These are phyloP conservation scores for Piper longum DNA, from an alignment of 164 flowering plant species.

Conservation along the genomic window DNA sequence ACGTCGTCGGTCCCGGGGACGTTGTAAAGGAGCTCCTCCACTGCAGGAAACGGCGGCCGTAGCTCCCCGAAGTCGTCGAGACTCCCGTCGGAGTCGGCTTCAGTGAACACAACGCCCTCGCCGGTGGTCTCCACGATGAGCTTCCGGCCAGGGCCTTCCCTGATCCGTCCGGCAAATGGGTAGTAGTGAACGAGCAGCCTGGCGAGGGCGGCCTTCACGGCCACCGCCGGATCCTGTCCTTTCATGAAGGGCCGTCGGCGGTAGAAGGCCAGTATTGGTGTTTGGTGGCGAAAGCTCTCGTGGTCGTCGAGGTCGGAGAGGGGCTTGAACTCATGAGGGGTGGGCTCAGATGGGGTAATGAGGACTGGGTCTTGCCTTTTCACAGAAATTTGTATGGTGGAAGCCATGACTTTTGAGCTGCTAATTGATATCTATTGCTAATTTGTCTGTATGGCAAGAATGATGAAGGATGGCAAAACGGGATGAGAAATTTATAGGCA, in stretches of 20 bases:
- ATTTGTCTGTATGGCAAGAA: too few relatives aligned
- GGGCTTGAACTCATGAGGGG: conserved; percentile 16
- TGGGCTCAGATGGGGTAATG: conserved; percentile 1
- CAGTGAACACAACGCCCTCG: conserved; percentile 15
- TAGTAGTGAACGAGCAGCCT: conserved; percentile 23
- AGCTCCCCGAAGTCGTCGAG: conserved; percentile 22
- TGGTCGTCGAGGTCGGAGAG: conserved; percentile 29
- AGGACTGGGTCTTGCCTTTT: too few relatives aligned
- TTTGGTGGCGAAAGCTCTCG: conserved; percentile 14
- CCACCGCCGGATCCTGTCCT: conserved; percentile 10
- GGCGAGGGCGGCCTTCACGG: conserved; percentile 12
- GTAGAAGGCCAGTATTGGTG: conserved; percentile 14
- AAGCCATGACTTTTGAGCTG: too few relatives aligned
- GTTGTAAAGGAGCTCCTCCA: conserved; percentile 25
- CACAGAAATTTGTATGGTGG: too few relatives aligned
- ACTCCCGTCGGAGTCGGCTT: conserved; percentile 12
- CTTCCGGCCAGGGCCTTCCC: conserved; percentile 10
- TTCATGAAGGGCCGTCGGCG: background rate
- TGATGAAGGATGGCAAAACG: too few relatives aligned
- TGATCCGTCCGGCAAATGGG: conserved; percentile 19
- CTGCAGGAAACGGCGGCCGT: conserved; percentile 27
- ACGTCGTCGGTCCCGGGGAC: conserved; percentile 27
- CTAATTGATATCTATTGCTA: too few relatives aligned
- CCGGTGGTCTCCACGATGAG: conserved; percentile 16
- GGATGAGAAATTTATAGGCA: too few relatives aligned